Evolutionary conservation across 306 rosid species (phyloP).

Genomic region (Albizia julibrissin): DNA sequence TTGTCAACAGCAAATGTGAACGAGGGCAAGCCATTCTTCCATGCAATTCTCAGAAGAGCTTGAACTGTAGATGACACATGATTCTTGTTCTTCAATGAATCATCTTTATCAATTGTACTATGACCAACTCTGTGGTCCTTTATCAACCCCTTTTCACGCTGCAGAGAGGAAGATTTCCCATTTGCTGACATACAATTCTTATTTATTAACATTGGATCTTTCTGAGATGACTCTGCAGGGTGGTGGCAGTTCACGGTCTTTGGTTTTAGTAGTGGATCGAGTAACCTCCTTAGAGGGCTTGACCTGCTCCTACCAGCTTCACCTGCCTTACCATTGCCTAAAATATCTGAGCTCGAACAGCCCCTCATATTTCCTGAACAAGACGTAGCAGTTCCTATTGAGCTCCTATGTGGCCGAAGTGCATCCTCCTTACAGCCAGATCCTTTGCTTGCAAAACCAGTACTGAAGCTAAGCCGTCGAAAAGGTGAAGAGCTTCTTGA

Average conservation of each 20-base stretch:
- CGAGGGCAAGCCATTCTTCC: conserved; percentile 84
- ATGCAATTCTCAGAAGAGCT: conserved; percentile 74
- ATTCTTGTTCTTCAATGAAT: conserved; percentile 46
- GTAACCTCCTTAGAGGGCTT: conserved; percentile 89
- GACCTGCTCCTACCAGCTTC: conserved; percentile 62
- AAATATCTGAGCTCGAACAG: conserved; percentile 47
- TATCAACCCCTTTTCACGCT: conserved; percentile 48
- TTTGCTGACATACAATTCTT: conserved; percentile 48
- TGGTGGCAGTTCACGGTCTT: conserved; percentile 56
- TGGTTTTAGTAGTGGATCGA: conserved; percentile 79
- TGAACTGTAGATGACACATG: conserved; percentile 55
- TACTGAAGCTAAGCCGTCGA: conserved; percentile 56
- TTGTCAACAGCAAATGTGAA: conserved; percentile 88
- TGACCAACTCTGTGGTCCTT: conserved; percentile 57
- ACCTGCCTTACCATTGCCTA: conserved; percentile 52
- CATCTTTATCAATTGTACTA: conserved; percentile 40
- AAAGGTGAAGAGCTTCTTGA: conserved; percentile 85
- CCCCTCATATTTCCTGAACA: conserved; percentile 41
- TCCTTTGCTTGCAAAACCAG: conserved; percentile 61
- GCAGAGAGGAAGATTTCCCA: conserved; percentile 40
- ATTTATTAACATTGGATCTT: conserved; percentile 42
- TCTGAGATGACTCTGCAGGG: conserved; percentile 47
- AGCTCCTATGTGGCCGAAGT: conserved; percentile 46
- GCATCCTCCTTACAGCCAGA: conserved; percentile 57
- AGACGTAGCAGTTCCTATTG: conserved; percentile 45